These are phyloP conservation scores for Halocafeteria seosinensis DNA, from an alignment of 108 stramenopile species.

Conservation along the genomic window DNA sequence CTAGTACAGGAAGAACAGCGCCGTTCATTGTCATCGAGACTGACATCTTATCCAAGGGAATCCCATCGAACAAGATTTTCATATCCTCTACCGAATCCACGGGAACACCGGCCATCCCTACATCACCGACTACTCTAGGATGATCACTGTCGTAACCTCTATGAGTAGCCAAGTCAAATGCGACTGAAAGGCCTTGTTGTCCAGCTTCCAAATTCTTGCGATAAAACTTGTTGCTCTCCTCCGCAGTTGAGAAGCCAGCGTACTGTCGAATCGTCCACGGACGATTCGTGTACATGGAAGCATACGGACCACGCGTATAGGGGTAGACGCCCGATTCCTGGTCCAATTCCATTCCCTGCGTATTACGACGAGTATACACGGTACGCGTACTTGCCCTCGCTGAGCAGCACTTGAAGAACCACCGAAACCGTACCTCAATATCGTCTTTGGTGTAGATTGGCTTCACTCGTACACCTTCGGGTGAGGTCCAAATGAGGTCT, in stretches of 20 bases:
- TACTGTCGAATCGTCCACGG: slow-evolving; percentile 55
- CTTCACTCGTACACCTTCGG: slow-evolving; percentile 68
- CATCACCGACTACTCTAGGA: slow-evolving; percentile 80
- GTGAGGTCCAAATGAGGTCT: slow-evolving; percentile 20
- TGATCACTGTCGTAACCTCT: slow-evolving; percentile 91
- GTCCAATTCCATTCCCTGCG: background rate
- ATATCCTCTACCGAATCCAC: slow-evolving; percentile 81
- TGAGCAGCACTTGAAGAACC: background rate
- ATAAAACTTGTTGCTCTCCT: slow-evolving; percentile 82
- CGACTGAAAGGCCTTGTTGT: slow-evolving; percentile 80
- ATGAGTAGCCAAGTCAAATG: slow-evolving; percentile 91
- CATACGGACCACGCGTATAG: slow-evolving; percentile 89
- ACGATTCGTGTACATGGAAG: slow-evolving; percentile 83
- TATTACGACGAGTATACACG: background rate
- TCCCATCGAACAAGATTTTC: slow-evolving; percentile 85
- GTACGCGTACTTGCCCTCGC: background rate
- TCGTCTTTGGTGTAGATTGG: slow-evolving; percentile 66
- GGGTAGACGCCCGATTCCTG: slow-evolving; percentile 54
- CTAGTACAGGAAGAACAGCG: slow-evolving; percentile 76
- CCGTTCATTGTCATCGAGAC: slow-evolving; percentile 99
- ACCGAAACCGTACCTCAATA: slow-evolving; percentile 26
- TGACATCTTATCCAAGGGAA: slow-evolving; percentile 70
- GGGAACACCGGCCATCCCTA: slow-evolving; percentile 96
- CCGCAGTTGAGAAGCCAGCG: slow-evolving; percentile 88
- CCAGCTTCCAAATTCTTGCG: slow-evolving; percentile 70